Evolutionary conservation across 441 rosid species (phyloP), one percentile per base, ranked within the genome.

Genomic region (Populus hybrid): DNA sequence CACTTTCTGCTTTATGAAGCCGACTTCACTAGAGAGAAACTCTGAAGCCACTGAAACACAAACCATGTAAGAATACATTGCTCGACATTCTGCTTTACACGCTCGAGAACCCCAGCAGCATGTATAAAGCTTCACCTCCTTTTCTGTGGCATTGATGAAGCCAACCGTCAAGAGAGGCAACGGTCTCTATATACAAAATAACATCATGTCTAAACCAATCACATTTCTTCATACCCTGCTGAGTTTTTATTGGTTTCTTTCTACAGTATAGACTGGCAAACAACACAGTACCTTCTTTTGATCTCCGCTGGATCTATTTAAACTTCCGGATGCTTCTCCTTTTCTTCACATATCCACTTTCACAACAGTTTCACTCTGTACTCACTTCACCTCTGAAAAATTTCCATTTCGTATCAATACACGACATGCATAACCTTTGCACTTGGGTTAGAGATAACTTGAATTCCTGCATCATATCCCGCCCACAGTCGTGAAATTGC

Each of bases 331-430:
- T 1, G n/a, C 35, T 33, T 50, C 31, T 64, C 53, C 4, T 42
- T 75, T 66, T 65, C 64, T 75, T 50, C 50, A 67, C 18, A 21
- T 12, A 63, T 23, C n/a, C 72, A 29, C 50, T 42, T 65, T 24
- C 45, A 24, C 14, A 6, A 35, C 28, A 64, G 24, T 36, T 65
- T 9, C 70, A 28, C 9, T 23, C 21, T 20, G 38, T 45, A 12
- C 36, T 33, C 36, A 33, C 63, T 71, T 28, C 61, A 42, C 64
- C 56, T 68, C 56, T 21, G 73, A 21, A 76, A 53, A 40, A n/a
- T 66, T 71, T 38, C 40, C 35, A 31, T 29, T 35, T n/a, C 36
- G 21, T n/a, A 6, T 31, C 5, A 14, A 73, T 40, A 6, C 9
- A 3, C 14, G 35, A 53, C 26, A 50, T 42, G 73, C 16, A 68